These are phyloP conservation scores for Diaporthe batatas DNA, from an alignment of 2,329 filamentous ascomycete genomes.

Conservation along the genomic window DNA sequence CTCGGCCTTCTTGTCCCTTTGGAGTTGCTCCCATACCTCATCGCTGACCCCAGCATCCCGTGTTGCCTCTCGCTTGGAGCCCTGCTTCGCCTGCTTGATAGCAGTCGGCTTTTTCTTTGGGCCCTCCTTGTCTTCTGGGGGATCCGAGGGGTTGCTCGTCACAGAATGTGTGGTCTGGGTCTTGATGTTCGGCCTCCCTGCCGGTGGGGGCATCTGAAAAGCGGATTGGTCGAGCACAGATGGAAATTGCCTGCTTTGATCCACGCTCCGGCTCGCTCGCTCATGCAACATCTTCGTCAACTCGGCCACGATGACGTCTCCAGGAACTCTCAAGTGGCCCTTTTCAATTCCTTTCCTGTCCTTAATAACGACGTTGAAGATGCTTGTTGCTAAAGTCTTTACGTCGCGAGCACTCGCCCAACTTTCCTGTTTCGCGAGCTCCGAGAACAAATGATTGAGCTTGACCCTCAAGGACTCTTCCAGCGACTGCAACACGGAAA, in stretches of 20 bases:
- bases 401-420: conserved; percentile 78
- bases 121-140: conserved; percentile 1
- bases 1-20: conserved; percentile 60
- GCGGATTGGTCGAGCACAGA: not conserved
- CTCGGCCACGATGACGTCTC: conserved; percentile 38
- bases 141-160: not conserved
- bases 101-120: not conserved
- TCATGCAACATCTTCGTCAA: conserved; percentile 45
- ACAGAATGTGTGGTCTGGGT: not conserved
- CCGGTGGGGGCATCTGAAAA: not conserved
- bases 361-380: conserved; percentile 60
- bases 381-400: conserved; percentile 62
- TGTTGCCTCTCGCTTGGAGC: conserved; percentile 1
- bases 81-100: not conserved
- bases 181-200: not conserved
- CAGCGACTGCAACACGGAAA: conserved; percentile 49
- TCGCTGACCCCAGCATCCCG: conserved; percentile 72
- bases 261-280: conserved; percentile 42
- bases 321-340: conserved; percentile 39
- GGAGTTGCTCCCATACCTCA: conserved; percentile 71
- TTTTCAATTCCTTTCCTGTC: conserved; percentile 46
- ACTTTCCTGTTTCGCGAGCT: conserved; percentile 57
- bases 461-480: conserved; percentile 44
- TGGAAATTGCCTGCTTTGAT: not conserved
- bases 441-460: conserved; percentile 53